These are phyloP conservation scores for Maudiozyma turicensis DNA, from an alignment of 805 yeast genomes.

Conservation along the genomic window DNA sequence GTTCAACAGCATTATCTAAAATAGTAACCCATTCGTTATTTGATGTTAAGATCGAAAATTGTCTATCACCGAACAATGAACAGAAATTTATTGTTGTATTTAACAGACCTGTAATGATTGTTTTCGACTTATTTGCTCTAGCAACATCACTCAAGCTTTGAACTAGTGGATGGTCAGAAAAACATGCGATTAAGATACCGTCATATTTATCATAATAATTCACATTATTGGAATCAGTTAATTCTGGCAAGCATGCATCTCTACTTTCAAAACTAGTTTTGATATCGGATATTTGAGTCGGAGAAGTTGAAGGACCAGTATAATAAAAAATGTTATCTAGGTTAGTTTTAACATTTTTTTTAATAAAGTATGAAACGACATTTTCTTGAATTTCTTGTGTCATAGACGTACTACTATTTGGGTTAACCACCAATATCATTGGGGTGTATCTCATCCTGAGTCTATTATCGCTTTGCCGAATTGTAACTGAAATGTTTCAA, in stretches of 20 bases:
- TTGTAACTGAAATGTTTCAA: not conserved
- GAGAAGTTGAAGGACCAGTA: conserved; percentile 19
- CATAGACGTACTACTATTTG: conserved; percentile 20
- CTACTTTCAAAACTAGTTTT: conserved; percentile 12
- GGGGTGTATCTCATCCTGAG: not conserved
- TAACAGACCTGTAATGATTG: conserved; percentile 12
- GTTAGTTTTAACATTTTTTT: not conserved
- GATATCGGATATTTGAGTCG: conserved; percentile 16
- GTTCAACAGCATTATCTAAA: conserved; percentile 11
- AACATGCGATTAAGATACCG: conserved; percentile 20
- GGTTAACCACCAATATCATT: conserved; percentile 15
- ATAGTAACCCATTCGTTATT: conserved; percentile 19
- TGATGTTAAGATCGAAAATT: conserved; percentile 20
- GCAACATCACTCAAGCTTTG: not conserved
- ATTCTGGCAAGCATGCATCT: conserved; percentile 13
- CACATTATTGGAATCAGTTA: conserved; percentile 7
- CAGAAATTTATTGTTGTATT: conserved; percentile 12
- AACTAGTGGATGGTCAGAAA: conserved; percentile 23
- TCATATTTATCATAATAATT: conserved; percentile 12
- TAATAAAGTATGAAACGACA: conserved; percentile 3
- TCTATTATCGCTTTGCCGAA: not conserved
- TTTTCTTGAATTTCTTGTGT: conserved; percentile 12
- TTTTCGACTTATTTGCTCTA: not conserved
- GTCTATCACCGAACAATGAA: conserved; percentile 7
- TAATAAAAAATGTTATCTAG: conserved; percentile 3